phyloP scores from a whole-genome alignment of 2,329 filamentous ascomycete genomes.

The Onygenales sp. region DNA sequence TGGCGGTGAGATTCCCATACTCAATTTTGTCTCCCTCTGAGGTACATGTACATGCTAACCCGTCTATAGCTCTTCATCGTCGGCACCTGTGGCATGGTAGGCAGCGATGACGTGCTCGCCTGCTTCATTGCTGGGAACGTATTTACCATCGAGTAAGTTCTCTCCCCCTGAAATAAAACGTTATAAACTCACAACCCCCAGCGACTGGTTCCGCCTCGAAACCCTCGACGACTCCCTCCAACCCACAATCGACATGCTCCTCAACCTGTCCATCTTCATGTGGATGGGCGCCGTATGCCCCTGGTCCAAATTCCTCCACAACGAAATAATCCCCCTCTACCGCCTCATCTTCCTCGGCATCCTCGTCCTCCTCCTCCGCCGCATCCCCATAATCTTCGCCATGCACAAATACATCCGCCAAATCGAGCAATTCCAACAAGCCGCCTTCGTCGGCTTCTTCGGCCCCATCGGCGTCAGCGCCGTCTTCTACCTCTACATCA shows the following conservation, averaged over 20 bases:
- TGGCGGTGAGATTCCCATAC: constrained; percentile 49
- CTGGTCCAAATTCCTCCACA: constrained; percentile 61
- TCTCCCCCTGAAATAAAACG: neutral
- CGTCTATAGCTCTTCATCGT: constrained; percentile 62
- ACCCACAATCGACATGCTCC: constrained; percentile 86
- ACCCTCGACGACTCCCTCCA: constrained; percentile 88
- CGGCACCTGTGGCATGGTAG: constrained; percentile 77
- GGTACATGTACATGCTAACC: neutral
- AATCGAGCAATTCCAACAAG: constrained; percentile 64
- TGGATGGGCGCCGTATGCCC: constrained; percentile 85
- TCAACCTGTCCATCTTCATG: constrained; percentile 80
- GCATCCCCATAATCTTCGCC: constrained; percentile 65
- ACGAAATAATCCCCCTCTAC: constrained; percentile 61
- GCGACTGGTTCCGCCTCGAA: constrained; percentile 82
- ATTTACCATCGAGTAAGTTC: constrained; percentile 69
- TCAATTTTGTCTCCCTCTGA: neutral
- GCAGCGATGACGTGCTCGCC: constrained; percentile 80
- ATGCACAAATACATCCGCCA: constrained; percentile 70
- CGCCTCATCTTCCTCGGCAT: constrained; percentile 66
- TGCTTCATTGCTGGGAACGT: constrained; percentile 88
- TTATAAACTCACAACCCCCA: constrained; percentile 17
- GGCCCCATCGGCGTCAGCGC: constrained; percentile 86
- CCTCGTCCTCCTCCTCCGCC: constrained; percentile 65
- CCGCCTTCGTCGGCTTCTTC: constrained; percentile 84
- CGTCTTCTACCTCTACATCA: constrained; percentile 81